Evolutionary conservation across 1,284 basidiomycete species (phyloP).

Genomic region (Pisolithus thermaeus): DNA sequence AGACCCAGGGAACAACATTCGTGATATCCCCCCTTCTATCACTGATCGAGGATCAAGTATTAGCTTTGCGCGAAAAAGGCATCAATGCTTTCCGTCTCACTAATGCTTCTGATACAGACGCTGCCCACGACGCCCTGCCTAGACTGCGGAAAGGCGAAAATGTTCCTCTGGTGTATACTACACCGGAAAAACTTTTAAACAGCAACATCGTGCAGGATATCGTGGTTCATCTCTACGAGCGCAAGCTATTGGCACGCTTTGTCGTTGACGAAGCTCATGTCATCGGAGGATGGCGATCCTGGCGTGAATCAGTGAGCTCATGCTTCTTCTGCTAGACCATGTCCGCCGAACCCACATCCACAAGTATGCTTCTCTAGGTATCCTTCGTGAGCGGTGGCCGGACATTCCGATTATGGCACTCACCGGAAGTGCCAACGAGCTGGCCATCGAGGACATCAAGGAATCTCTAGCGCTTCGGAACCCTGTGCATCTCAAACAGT

Average conservation of each 20-base stretch:
- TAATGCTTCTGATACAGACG: slow-evolving; percentile 53
- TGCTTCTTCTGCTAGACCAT: neutral
- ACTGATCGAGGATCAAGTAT: slow-evolving; percentile 89
- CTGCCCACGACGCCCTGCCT: slow-evolving; percentile 35
- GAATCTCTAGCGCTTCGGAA: slow-evolving; percentile 57
- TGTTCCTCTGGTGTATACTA: slow-evolving; percentile 80
- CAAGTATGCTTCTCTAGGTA: slow-evolving; percentile 65
- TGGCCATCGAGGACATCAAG: slow-evolving; percentile 78
- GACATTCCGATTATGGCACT: slow-evolving; percentile 90
- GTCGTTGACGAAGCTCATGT: slow-evolving; percentile 97
- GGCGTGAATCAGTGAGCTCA: slow-evolving; percentile 64
- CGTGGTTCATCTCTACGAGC: slow-evolving; percentile 52
- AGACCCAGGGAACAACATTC: slow-evolving; percentile 79
- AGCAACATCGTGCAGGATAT: slow-evolving; percentile 54
- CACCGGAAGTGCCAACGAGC: slow-evolving; percentile 86
- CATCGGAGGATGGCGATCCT: slow-evolving; percentile 84
- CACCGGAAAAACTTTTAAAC: slow-evolving; percentile 83
- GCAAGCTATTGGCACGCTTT: slow-evolving; percentile 73
- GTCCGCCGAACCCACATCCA: neutral
- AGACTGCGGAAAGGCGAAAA: slow-evolving; percentile 41
- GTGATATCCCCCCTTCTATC: slow-evolving; percentile 90
- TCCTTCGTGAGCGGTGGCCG: slow-evolving; percentile 70
- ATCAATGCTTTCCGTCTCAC: slow-evolving; percentile 58
- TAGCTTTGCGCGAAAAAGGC: slow-evolving; percentile 56
- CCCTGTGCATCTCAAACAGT: slow-evolving; percentile 66